Base-by-base conservation (phyloP, 306 rosid species). In the Rubus parviflorus region DNA sequence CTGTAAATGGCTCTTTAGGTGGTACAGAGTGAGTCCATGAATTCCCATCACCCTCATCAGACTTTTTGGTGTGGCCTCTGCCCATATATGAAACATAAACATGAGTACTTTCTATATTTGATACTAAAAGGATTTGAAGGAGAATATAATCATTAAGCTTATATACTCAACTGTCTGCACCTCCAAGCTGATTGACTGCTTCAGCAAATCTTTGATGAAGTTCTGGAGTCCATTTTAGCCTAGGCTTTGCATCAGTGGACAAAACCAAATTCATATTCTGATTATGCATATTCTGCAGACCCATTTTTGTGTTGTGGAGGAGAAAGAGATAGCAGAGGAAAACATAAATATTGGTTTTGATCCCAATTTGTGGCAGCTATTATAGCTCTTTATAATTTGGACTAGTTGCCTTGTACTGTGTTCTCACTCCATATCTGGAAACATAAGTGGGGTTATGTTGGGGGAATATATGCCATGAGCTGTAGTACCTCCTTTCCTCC, bases 1-100 rank as follows among this genome's bases (percentile, higher is more conserved):
- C 97, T 96, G 99, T 74, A 96, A 93, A 86, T 96, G 99, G 88
- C 99, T 96, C 96, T 96, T 96, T 25, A 96, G 85, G 78, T 96
- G 99, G 90, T 93, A 93, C 79, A 96, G 81, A 82, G 96, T 96
- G 41, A 96, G 92, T 52, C 99, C 98, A 75, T 92, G 88, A 84
- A 96, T 85, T 49, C 91, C 94, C 99, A 96, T 89, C 80, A 84
- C 80, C 72, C 94, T 89, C 99, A 87, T 89, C 83, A 96, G 83
- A 82, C 90, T 85, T 93, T 96, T 96, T 30, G 99, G 99, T 3
- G 99, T 96, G 61, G 99, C 99, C 78, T 92, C 99, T 96, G 94
- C 72, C 45, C 70, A 85, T 73, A 71, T 5, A 77, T 4, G 46
- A 66, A 72, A 71, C 13, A 80, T 67, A 75, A 10, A 78, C 45